Base-by-base conservation (phyloP, 2,329 filamentous ascomycete species). In the Chalaropsis ovoidea region DNA sequence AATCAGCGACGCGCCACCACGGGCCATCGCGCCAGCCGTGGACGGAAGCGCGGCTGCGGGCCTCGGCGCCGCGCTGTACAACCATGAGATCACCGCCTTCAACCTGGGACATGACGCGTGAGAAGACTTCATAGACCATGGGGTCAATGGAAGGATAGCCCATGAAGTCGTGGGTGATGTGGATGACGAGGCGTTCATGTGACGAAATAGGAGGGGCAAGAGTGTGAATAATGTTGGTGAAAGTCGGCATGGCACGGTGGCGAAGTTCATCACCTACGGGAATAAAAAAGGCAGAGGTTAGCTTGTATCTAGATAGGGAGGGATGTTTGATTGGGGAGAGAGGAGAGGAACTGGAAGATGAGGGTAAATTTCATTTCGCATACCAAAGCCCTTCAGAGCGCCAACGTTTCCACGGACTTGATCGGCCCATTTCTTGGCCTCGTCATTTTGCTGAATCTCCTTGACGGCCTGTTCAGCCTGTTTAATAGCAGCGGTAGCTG, bases 21-120 rank as follows among this genome's bases (percentile, higher is more conserved):
- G 94, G 94, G 0, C 94, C 94, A 71, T 97, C 93, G 61, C 86
- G 88, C 92, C 94, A 99, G 68, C 88, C 88, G 45, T 82, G 80
- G 35, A 79, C 77, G 19, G 78, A 79, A 63, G 85, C 82, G 31
- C 78, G 67, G 79, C 85, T 84, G 52, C 82, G 81, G 61, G 86
- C 89, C 76, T 97, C 94, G 68, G 90, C 88, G 22, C 94, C 94
- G 45, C 92, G 89, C 77, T 99, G 94, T 68, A 97, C 86, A 65
- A 99, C 94, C 64, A 97, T 82, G 19, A 99, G 81, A 72, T 97
- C 94, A 65, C 94, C 94, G 69, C 94, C 94, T 77, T 99, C 94
- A 58, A 99, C 94, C 77, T 99, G 94, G n/a, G 91, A 84, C 94
- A 99, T 99, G 72, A 99, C 92, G 64, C 91, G 87, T 65, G 88